Conservation (phyloP, 2,329 filamentous ascomycete species). For the Drechslerella coelobrocha region DNA sequence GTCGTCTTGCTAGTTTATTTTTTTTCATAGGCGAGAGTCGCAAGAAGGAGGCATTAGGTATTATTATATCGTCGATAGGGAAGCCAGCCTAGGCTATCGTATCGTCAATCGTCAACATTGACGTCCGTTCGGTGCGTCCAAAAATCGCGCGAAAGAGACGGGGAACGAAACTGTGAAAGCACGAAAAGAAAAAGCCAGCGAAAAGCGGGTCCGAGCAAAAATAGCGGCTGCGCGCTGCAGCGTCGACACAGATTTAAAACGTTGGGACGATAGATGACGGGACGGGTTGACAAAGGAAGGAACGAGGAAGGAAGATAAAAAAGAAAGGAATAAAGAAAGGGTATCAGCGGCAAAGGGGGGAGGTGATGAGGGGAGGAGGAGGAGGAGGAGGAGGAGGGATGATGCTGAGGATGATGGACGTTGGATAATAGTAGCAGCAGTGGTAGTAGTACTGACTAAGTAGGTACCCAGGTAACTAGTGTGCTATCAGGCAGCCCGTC, state of each 20-base stretch:
- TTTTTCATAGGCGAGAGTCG: conserved; percentile 2
- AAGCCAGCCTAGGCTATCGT: not conserved
- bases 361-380: not conserved
- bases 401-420: too few relatives aligned
- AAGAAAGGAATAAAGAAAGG: conserved; percentile 10
- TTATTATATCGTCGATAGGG: conserved; percentile 3
- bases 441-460: too few relatives aligned
- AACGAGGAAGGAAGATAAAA: not conserved
- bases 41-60: not conserved
- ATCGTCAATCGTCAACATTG: not conserved
- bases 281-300: not conserved
- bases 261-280: too few relatives aligned
- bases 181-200: not conserved
- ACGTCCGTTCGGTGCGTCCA: not conserved
- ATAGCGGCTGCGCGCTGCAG: too few relatives aligned
- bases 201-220: not conserved
- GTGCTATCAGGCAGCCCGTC: too few relatives aligned
- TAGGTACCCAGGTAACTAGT: too few relatives aligned
- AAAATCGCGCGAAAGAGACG: not conserved
- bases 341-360: not conserved
- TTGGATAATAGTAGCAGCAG: too few relatives aligned
- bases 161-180: not conserved
- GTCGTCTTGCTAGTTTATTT: not conserved
- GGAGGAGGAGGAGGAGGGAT: conserved; percentile 9
- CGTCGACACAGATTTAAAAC: too few relatives aligned